A percentile compares a stretch with the other conserved stretches of the same genome.
Evolutionary conservation across 2,329 filamentous ascomycete genomes (phyloP).

Genomic region (Pseudofabraea citricarpa): DNA sequence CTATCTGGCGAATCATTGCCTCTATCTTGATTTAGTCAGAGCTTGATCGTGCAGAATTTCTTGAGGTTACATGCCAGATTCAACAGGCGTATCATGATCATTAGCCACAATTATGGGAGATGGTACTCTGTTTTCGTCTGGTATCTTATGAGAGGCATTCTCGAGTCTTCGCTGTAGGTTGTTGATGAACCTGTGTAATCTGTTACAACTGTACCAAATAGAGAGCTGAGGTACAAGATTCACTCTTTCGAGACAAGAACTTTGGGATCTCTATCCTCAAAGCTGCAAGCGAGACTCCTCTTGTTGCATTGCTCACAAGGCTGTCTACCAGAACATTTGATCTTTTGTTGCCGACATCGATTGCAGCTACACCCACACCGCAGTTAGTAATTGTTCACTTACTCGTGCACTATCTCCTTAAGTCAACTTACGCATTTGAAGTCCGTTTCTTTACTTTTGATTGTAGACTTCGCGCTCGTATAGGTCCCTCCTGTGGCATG

Average conservation of each 20-base stretch:
- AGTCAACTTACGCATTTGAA: background rate
- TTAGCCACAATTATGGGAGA: background rate
- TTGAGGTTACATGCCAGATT: background rate
- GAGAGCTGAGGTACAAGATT: constrained; percentile 7
- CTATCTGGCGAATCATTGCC: background rate
- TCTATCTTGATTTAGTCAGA: background rate
- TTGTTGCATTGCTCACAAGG: constrained; percentile 40
- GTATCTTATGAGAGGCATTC: background rate
- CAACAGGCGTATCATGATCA: background rate
- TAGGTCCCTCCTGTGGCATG: background rate
- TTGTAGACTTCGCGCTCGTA: background rate
- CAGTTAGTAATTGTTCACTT: background rate
- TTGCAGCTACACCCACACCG: constrained; percentile 29
- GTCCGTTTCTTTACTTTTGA: constrained; percentile 1
- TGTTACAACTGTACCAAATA: background rate
- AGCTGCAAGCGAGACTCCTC: constrained; percentile 35
- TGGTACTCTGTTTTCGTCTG: background rate
- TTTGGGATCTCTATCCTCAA: constrained; percentile 40
- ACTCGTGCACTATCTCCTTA: background rate
- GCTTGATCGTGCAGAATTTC: background rate
- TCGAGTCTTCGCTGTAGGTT: background rate
- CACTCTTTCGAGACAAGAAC: constrained; percentile 43
- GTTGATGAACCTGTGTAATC: background rate
- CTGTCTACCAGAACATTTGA: constrained; percentile 37
- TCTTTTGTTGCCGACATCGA: constrained; percentile 40